These are phyloP conservation scores for Albatrellus ellisii DNA, from an alignment of 768 basidiomycete genomes.

Conservation along the genomic window DNA sequence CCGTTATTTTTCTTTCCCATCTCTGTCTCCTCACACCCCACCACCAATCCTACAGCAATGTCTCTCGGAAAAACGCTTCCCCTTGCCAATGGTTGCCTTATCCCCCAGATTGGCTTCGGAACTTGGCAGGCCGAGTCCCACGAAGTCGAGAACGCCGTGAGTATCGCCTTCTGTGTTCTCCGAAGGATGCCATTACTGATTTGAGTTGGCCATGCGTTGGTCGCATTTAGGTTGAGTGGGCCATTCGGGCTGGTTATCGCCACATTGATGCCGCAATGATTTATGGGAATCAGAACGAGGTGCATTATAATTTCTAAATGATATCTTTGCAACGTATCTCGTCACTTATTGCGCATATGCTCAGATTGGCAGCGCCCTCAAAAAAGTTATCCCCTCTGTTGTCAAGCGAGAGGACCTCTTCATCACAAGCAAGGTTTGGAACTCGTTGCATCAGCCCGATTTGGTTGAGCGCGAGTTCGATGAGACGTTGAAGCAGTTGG, in stretches of 20 bases:
- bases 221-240: constrained; percentile 48
- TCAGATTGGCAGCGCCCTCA: constrained; percentile 52
- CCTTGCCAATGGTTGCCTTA: constrained; percentile 33
- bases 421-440: constrained; percentile 80
- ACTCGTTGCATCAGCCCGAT: constrained; percentile 51
- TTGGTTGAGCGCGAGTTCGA: constrained; percentile 65
- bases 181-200: too few relatives aligned
- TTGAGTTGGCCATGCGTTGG: neutral
- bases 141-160: constrained; percentile 63
- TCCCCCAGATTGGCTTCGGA: constrained; percentile 75
- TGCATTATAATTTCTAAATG: constrained; percentile 8
- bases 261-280: constrained; percentile 79
- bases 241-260: constrained; percentile 64
- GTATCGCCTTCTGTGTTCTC: constrained; percentile 14
- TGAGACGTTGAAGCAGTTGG: constrained; percentile 60
- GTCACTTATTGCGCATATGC: neutral
- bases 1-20: neutral
- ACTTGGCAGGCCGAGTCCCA: constrained; percentile 69
- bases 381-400: constrained; percentile 64
- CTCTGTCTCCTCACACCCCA: neutral
- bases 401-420: constrained; percentile 74
- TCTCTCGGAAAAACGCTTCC: constrained; percentile 26
- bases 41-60: constrained; percentile 19
- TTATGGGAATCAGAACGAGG: constrained; percentile 69
- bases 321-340: neutral